A percentile compares a stretch with the other conserved stretches of the same genome.
Conservation (phyloP, 371 early-diverging fungal genomes). For the Mortierella sp. region DNA sequence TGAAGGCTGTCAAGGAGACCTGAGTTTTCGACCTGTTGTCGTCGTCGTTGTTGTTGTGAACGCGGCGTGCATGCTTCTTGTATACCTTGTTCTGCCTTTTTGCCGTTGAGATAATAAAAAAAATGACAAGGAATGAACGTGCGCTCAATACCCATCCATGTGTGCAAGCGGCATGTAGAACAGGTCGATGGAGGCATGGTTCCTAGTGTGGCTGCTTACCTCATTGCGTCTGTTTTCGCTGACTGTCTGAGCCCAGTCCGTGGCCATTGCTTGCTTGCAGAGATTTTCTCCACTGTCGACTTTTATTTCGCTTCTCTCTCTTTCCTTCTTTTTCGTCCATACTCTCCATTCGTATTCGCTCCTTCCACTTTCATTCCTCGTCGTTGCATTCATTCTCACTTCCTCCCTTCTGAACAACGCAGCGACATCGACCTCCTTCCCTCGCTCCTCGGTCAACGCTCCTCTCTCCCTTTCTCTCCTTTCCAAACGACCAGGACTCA, state of each 20-base stretch:
- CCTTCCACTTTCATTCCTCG: constrained; percentile 8
- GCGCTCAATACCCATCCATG: neutral
- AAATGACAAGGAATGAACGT: neutral
- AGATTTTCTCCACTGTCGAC: neutral
- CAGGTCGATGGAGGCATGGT: neutral
- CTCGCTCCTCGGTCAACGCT: neutral
- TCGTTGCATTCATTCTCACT: constrained; percentile 4
- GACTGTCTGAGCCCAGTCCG: neutral
- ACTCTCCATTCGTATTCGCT: too few species aligned
- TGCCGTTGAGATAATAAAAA: neutral
- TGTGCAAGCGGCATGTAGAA: neutral
- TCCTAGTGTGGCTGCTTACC: neutral
- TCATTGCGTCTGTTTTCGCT: neutral
- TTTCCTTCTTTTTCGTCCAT: too few species aligned
- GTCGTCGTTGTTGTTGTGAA: too few species aligned
- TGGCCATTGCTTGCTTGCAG: neutral
- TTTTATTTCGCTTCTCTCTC: neutral
- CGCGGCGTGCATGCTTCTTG: too few species aligned
- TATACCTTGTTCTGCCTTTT: neutral
- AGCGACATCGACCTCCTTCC: neutral
- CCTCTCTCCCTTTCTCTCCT: neutral
- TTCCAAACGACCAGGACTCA: neutral
- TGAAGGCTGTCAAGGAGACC: neutral
- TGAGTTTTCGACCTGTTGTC: neutral
- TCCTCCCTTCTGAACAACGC: neutral